Evolutionary conservation across 352 stramenopile species (phyloP), one percentile per base, ranked within the genome.

Genomic region (Aphanomyces stellatus): DNA sequence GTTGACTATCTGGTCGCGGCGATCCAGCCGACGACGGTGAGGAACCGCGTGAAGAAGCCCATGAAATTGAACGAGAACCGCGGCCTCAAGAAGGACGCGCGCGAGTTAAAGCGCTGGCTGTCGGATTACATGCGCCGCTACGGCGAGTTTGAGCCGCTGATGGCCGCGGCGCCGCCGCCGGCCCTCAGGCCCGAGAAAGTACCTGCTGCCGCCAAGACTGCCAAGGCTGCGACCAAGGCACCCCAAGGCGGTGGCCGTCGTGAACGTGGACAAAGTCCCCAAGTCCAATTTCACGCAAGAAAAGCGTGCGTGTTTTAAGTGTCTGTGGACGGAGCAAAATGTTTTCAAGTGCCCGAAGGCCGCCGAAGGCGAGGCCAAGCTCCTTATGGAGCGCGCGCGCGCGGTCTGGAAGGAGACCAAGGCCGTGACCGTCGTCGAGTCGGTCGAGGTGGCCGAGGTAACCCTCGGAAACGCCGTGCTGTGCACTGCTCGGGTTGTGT

Each of bases 271-370:
- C 49, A 57, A 57, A 28, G 49, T 57, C 7, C 49, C 25, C 4
- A n/a, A 11, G 25, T 22, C 19, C 15, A 57, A 57, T 28, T 37
- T 57, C 19, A 57, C 49, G 25, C 22, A 57, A 13, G 46, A 27
- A 8, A 53, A 53, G 46, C 13, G 24, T 53, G 49, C 19, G 24
- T 33, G 49, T 37, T 57, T 57, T 24, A 57, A 57, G 49, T 57
- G 49, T 34, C 49, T 43, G 37, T 17, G 37, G 10, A 10, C 37
- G 10, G 37, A 43, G 10, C 37, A 43, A 10, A 43, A 43, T 17
- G 37, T 43, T 17, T 57, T 57, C 49, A 57, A 57, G 49, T 57
- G 49, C 19, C 49, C 49, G 24, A 57, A 57, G 49, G 49, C 31
- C 8, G 25, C 11, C 3, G 49, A 57, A 11, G 49, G 49, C 6